Evolutionary conservation across 306 rosid genomes (phyloP).

Genomic region (Citrullus amarus): DNA sequence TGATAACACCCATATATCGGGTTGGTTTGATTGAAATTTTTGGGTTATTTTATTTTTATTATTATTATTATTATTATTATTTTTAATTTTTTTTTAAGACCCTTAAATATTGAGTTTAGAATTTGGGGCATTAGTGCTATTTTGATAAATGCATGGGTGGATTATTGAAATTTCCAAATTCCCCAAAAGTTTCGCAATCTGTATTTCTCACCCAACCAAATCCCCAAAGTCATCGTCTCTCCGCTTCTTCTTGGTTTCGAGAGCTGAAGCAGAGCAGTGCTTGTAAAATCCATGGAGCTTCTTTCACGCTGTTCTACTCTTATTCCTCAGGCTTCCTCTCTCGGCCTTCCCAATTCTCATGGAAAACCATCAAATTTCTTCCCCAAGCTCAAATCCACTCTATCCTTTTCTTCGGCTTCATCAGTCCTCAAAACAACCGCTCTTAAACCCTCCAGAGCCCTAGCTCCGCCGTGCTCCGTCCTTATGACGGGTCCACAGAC

Average conservation of each 20-base stretch:
- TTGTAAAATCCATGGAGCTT: conserved; percentile 11
- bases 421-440: conserved; percentile 14
- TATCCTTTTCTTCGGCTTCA: background rate
- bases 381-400: conserved; percentile 18
- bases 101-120: too few relatives aligned
- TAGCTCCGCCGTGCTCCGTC: conserved; percentile 20
- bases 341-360: background rate
- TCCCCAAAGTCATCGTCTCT: conserved; percentile 2
- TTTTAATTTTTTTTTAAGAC: too few relatives aligned
- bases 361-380: conserved; percentile 13
- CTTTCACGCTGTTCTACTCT: conserved; percentile 16
- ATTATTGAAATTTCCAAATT: background rate
- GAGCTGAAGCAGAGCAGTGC: conserved; percentile 3
- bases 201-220: background rate
- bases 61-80: too few relatives aligned
- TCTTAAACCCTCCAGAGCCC: conserved; percentile 15
- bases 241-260: background rate
- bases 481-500: conserved; percentile 37
- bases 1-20: too few relatives aligned
- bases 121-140: background rate
- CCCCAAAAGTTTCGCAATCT: background rate
- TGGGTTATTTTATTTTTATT: too few relatives aligned
- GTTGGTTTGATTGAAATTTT: too few relatives aligned
- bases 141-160: background rate
- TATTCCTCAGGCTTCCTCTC: conserved; percentile 1